Base-by-base conservation (phyloP, 2,329 filamentous ascomycete species). In the Exophiala sp. region DNA sequence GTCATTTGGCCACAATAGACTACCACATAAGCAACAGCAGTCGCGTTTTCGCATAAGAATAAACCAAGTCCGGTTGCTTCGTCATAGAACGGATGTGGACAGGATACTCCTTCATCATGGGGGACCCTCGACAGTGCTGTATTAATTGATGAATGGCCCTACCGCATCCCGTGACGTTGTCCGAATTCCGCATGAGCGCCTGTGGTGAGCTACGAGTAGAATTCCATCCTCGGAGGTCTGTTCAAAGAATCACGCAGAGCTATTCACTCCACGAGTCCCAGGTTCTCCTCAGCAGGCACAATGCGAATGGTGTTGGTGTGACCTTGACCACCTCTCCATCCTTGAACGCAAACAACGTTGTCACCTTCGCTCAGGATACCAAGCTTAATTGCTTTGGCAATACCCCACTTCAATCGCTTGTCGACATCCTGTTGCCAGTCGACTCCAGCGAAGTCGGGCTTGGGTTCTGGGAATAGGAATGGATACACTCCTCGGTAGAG, bases 391-490 rank as follows among this genome's bases (percentile, higher is more conserved):
- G 90, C 94, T 71, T 91, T 84, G 71, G 82, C 78, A 72, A 99
- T 89, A 72, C 89, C 94, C 91, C 92, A 99, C 82, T 92, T 96
- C 75, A 99, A 89, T 70, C 94, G 90, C 72, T 86, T 85, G 77
- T 99, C 94, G 65, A 99, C 94, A 75, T 99, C 92, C 80, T 97
- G 91, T 79, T 99, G 94, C 94, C 94, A 99, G 44, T 65, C 63
- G 5, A 60, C 58, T 74, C 87, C 83, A 72, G 81, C 83, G 76
- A 97, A 99, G 78, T 99, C 90, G 65, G 94, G 94, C 85, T 97
- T 97, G 66, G 78, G 76, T 79, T 96, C 88, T 50, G 87, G 83
- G 82, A 96, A 97, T 68, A 88, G 81, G 87, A 99, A 99, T 55
- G 94, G 94, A 72, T 96, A 99, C 59, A 99, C 92, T 66, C 94